Percentiles rank a stretch among this genome's conserved stretches.
These are phyloP conservation scores for Linnemannia schmuckeri DNA, from an alignment of 192 early-diverging fungal genomes.

Conservation along the genomic window DNA sequence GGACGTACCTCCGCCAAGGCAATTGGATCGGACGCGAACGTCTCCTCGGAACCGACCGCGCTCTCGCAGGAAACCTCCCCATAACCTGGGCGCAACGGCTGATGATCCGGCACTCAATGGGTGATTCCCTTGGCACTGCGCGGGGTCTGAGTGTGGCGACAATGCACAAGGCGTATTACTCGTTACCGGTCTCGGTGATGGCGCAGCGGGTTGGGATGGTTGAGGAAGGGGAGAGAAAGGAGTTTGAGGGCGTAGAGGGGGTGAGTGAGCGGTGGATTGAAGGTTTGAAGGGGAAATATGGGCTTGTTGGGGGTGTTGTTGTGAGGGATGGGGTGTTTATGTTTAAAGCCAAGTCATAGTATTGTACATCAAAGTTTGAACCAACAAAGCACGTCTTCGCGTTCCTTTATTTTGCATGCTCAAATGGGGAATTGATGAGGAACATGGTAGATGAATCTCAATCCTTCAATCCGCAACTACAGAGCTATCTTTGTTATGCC, in stretches of 20 bases:
- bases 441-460: not conserved
- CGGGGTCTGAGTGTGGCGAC: slow-evolving; percentile 21
- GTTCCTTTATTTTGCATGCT: not conserved
- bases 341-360: slow-evolving; percentile 43
- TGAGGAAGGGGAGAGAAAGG: not conserved
- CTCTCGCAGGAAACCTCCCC: not conserved
- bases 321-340: slow-evolving; percentile 35
- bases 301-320: slow-evolving; percentile 14
- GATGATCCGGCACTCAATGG: slow-evolving; percentile 29
- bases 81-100: slow-evolving; percentile 30
- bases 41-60: not conserved
- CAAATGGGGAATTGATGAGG: not conserved
- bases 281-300: slow-evolving; percentile 25
- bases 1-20: slow-evolving; percentile 28
- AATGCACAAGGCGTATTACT: slow-evolving; percentile 48
- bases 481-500: too few species aligned
- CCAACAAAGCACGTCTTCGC: too few species aligned
- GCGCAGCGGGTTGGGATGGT: slow-evolving; percentile 27
- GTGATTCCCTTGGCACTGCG: slow-evolving; percentile 13
- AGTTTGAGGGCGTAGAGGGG: not conserved
- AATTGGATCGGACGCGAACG: slow-evolving; percentile 46
- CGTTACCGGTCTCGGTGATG: slow-evolving; percentile 19
- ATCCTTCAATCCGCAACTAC: too few species aligned
- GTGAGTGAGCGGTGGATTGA: not conserved
- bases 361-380: too few species aligned